Base-by-base conservation (phyloP, 1,284 basidiomycete genomes). In the Trichosporon sp. region DNA sequence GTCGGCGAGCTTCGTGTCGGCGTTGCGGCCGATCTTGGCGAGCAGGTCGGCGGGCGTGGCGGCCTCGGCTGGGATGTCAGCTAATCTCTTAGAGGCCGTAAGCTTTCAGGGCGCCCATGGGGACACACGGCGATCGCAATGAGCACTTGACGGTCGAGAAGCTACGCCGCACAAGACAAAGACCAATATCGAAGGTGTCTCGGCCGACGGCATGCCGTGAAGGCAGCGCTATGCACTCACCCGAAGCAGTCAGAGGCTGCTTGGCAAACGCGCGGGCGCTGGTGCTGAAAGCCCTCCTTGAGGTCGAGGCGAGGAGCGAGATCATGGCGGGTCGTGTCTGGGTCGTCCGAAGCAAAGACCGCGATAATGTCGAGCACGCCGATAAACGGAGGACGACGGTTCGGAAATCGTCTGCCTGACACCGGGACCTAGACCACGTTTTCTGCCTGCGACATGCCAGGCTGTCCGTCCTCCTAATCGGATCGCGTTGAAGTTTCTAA, bases 11-110 rank as follows among this genome's bases (percentile, higher is more conserved):
- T 72, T 71, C 64, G 74, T 77, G 34, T 76, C 74, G n/a, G 74
- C 73, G 58, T 71, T 71, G 19, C 76, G 70, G 19, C 78, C 78
- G 29, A 79, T 77, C 62, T 69, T 70, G 11, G 67, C 59, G 32
- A 78, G 63, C 21, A 79, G 69, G 54, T 73, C 73, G 19, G 63
- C 60, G 9, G 78, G 78, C 1, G 59, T 69, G 2, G 71, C 65
- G 1, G 67, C 69, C 61, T 74, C 70, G 29, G 66, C 75, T 77
- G 61, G 2, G 21, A 19, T 8, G 57, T 60, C 13, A 60, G 54
- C 19, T 44, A n/a, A n/a, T n/a, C n/a, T n/a, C n/a, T n/a, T n/a
- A n/a, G n/a, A n/a, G n/a, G n/a, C n/a, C n/a, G n/a, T n/a, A n/a
- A n/a, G n/a, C n/a, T n/a, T n/a, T n/a, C n/a, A n/a, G n/a, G n/a